phyloP scores from a whole-genome alignment of 208 protist genomes.

The Trypanosoma scelopori region DNA sequence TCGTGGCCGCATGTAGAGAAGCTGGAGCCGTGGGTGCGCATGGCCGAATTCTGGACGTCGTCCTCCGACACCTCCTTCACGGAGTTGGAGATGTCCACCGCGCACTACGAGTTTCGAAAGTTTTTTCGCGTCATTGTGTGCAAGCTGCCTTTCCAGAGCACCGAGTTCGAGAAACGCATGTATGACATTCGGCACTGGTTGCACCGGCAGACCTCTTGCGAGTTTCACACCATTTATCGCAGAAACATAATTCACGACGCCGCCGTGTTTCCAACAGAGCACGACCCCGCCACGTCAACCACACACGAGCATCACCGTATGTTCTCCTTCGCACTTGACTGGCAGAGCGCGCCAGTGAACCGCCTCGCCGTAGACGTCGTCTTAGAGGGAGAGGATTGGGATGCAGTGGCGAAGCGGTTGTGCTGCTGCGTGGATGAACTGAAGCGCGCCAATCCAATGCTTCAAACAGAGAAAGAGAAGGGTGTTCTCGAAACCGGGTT shows the following conservation, averaged over 20 bases:
- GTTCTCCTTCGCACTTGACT: slow-evolving; percentile 90
- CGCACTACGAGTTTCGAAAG: slow-evolving; percentile 89
- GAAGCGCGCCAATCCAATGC: slow-evolving; percentile 38
- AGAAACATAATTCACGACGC: slow-evolving; percentile 86
- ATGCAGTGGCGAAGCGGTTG: slow-evolving; percentile 44
- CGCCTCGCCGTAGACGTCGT: slow-evolving; percentile 51
- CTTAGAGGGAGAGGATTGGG: slow-evolving; percentile 66
- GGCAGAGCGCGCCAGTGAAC: slow-evolving; percentile 75
- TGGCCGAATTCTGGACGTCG: slow-evolving; percentile 89
- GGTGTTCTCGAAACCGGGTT: slow-evolving; percentile 41
- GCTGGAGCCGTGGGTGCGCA: slow-evolving; percentile 85
- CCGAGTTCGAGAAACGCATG: slow-evolving; percentile 89
- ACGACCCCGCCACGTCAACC: slow-evolving; percentile 52
- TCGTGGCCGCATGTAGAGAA: slow-evolving; percentile 86
- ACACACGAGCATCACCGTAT: slow-evolving; percentile 88
- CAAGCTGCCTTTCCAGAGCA: slow-evolving; percentile 88
- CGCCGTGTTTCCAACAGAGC: slow-evolving; percentile 76
- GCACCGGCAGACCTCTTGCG: slow-evolving; percentile 81
- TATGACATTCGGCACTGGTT: slow-evolving; percentile 89
- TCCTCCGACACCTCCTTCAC: slow-evolving; percentile 85
- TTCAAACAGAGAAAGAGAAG: neutral
- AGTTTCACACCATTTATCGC: slow-evolving; percentile 85
- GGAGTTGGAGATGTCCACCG: slow-evolving; percentile 88
- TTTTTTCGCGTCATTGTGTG: slow-evolving; percentile 86
- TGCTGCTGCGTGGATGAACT: slow-evolving; percentile 58